Evolutionary conservation across 768 basidiomycete species (phyloP), one percentile per base, ranked within the genome.

Genomic region (Dentipellis sp.): DNA sequence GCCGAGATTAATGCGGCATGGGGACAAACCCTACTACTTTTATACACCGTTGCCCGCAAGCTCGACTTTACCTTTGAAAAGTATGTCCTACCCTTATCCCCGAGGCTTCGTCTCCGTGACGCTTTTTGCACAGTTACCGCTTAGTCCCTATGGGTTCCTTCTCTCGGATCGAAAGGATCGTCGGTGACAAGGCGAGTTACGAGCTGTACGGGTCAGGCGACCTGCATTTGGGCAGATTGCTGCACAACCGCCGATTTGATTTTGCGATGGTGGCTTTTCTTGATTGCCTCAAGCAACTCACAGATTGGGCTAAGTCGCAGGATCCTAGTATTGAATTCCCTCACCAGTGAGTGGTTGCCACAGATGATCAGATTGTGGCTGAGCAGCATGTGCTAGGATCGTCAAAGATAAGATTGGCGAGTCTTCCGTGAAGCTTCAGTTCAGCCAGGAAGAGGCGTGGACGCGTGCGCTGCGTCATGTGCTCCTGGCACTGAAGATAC

Each of bases 1-100:
- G 82, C 91, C 2, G 97, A 99, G 71, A 94, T 98, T 68, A 98
- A 98, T 66, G 97, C 97, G 10, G 97, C 97, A 16, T 97, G 95
- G 94, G 97, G 97, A 1, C 88, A 97, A 66, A 91, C 94, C 0
- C 75, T 95, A n/a, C 77, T 98, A 16, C 76, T 98, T 55, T 72
- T 97, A 37, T 90, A 95, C 65, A 92, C 92, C 7, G 82, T 99
- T 50, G 92, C 92, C 10, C 78, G 88, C 55, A 99, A 97, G 70
- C 81, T 97, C 12, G 93, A 92, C 59, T 91, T 84, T 65, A 82
- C 81, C 4, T 97, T 97, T 63, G 84, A 88, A 65, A 82, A 83
- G 94, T 94, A 70, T 62, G 83, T 63, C 42, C 29, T 40, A 45
- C 52, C 16, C 45, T 42, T 42, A 19, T 42, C 29, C 4, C 19